Percentiles rank a stretch among this genome's conserved stretches.
These are phyloP conservation scores for Wickerhamomyces sp. DNA, from an alignment of 1,139 yeast genomes.

Conservation along the genomic window DNA sequence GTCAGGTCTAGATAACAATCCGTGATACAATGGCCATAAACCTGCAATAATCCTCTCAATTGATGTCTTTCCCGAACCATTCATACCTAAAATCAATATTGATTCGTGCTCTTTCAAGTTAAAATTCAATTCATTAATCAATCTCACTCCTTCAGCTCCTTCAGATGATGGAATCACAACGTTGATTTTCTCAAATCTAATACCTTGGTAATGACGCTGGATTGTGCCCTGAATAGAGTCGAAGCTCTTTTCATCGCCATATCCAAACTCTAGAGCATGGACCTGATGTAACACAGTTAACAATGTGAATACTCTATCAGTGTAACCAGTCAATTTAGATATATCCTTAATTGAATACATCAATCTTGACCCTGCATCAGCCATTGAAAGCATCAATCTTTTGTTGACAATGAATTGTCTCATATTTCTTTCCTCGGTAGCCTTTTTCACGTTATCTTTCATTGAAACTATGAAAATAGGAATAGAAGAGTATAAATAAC, in stretches of 20 bases:
- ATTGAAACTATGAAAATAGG: constrained; percentile 61
- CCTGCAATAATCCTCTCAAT: constrained; percentile 83
- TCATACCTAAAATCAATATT: constrained; percentile 76
- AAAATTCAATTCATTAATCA: constrained; percentile 61
- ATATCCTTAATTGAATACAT: constrained; percentile 94
- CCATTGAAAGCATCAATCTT: constrained; percentile 82
- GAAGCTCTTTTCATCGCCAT: constrained; percentile 36
- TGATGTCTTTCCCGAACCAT: constrained; percentile 88
- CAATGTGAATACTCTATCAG: constrained; percentile 78
- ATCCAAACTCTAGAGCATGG: constrained; percentile 65
- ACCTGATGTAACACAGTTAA: constrained; percentile 76
- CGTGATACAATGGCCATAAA: constrained; percentile 86
- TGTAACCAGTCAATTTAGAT: constrained; percentile 87
- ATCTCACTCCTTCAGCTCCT: constrained; percentile 50
- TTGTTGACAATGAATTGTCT: constrained; percentile 88
- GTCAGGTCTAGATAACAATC: constrained; percentile 76
- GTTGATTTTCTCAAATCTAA: constrained; percentile 79
- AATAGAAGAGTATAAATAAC: constrained; percentile 82
- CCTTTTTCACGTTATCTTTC: constrained; percentile 28
- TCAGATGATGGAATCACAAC: constrained; percentile 68
- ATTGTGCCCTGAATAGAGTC: constrained; percentile 74
- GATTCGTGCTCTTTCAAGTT: constrained; percentile 63
- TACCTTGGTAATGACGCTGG: constrained; percentile 73
- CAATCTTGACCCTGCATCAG: constrained; percentile 95
- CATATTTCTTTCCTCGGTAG: constrained; percentile 54